Conservation (phyloP, 495 filamentous ascomycete genomes). For the Articulospora tetracladia region DNA sequence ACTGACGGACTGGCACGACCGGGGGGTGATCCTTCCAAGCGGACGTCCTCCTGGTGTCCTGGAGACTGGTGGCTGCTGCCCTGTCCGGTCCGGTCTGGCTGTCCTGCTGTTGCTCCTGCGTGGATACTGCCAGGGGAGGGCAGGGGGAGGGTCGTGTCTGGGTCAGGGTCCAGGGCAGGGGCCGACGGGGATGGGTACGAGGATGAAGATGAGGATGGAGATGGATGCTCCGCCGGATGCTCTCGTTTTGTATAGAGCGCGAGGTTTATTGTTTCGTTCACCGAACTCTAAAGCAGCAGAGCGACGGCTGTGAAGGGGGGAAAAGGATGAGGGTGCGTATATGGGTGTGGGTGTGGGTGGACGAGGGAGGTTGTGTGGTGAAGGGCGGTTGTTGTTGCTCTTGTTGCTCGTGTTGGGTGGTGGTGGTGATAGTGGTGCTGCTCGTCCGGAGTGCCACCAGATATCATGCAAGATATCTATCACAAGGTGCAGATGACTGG, state of each 20-base stretch:
- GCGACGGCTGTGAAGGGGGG: background rate
- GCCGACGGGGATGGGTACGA: background rate
- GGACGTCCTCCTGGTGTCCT: background rate
- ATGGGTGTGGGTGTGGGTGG: background rate
- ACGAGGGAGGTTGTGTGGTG: too few relatives aligned
- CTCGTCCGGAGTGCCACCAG: too few relatives aligned
- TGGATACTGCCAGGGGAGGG: background rate
- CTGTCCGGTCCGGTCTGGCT: background rate
- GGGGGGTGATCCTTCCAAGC: conserved; percentile 1
- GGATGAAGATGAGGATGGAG: background rate
- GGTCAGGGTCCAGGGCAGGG: background rate
- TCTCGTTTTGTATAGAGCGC: background rate
- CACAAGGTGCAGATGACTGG: too few relatives aligned
- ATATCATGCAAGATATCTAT: too few relatives aligned
- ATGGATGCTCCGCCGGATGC: background rate
- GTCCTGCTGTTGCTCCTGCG: background rate
- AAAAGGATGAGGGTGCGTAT: background rate
- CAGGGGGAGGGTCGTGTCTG: background rate
- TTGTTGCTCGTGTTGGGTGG: too few relatives aligned
- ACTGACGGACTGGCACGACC: too few relatives aligned
- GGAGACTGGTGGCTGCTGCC: background rate
- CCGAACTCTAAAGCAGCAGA: background rate
- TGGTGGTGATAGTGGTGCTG: too few relatives aligned
- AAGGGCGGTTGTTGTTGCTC: too few relatives aligned
- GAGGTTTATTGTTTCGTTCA: background rate